These are phyloP conservation scores for Aspergillus niger DNA, from an alignment of 2,329 filamentous ascomycete species.

Conservation along the genomic window DNA sequence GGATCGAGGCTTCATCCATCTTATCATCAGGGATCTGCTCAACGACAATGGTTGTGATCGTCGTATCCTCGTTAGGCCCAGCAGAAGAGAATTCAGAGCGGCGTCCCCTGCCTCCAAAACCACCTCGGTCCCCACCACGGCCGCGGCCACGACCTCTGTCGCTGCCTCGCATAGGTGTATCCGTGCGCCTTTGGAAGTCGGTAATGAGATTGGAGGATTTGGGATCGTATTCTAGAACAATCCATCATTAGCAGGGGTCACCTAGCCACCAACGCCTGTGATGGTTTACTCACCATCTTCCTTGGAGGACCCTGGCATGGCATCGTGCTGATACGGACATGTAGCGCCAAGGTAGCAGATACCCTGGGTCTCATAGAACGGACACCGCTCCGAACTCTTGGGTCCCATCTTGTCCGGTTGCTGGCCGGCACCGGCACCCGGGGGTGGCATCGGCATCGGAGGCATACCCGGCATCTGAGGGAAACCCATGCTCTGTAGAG, in stretches of 20 bases:
- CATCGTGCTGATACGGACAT: constrained; percentile 62
- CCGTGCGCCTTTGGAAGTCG: constrained; percentile 31
- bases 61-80: constrained; percentile 55
- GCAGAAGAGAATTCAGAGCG: constrained; percentile 57
- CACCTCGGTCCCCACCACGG: constrained; percentile 48
- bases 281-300: constrained; percentile 36
- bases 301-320: constrained; percentile 42
- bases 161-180: constrained; percentile 26
- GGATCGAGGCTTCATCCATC: constrained; percentile 55
- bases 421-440: constrained; percentile 27
- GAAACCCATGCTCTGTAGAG: constrained; percentile 56
- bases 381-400: constrained; percentile 50
- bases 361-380: constrained; percentile 61
- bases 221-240: constrained; percentile 55
- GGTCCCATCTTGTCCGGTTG: constrained; percentile 32
- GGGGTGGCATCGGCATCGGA: constrained; percentile 40
- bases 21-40: constrained; percentile 63
- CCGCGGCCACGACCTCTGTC: constrained; percentile 42
- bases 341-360: constrained; percentile 58
- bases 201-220: constrained; percentile 50
- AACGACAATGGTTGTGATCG: constrained; percentile 59
- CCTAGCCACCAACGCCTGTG: neutral
- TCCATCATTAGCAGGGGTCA: neutral
- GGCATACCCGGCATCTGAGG: constrained; percentile 52
- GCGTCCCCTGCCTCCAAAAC: constrained; percentile 41